Evolutionary conservation across 2,329 filamentous ascomycete genomes (phyloP).

Genomic region (Xylaria sp.): DNA sequence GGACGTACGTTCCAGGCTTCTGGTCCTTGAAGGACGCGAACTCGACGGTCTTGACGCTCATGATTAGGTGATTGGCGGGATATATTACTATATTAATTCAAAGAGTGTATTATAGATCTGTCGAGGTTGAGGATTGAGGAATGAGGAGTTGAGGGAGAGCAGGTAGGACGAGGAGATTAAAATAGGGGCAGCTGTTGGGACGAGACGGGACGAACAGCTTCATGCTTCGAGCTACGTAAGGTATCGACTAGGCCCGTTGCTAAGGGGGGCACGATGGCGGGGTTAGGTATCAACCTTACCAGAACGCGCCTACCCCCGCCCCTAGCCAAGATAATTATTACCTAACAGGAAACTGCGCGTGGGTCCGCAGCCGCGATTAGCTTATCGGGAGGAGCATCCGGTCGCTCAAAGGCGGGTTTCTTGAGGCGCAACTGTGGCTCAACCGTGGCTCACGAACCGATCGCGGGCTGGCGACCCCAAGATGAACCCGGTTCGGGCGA

Average conservation of each 20-base stretch:
- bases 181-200: not conserved
- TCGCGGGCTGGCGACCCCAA: no score
- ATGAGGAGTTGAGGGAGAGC: not conserved
- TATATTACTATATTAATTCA: not conserved
- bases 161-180: not conserved
- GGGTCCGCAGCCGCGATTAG: not conserved
- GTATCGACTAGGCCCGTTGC: not conserved
- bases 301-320: not conserved
- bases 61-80: slow-evolving; percentile 35
- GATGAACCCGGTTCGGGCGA: no score
- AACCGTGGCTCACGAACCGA: not conserved
- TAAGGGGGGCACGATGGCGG: slow-evolving; percentile 11
- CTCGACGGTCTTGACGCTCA: slow-evolving; percentile 71
- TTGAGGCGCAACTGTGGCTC: not conserved
- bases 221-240: not conserved
- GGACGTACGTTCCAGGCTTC: slow-evolving; percentile 95
- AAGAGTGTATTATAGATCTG: not conserved
- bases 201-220: not conserved
- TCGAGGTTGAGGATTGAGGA: slow-evolving; percentile 1
- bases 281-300: slow-evolving; percentile 13
- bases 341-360: not conserved
- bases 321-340: not conserved
- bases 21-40: slow-evolving; percentile 88
- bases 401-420: not conserved
- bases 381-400: not conserved